phyloP scores from a whole-genome alignment of 257 asterid genomes.

The Cordia subcordata region DNA sequence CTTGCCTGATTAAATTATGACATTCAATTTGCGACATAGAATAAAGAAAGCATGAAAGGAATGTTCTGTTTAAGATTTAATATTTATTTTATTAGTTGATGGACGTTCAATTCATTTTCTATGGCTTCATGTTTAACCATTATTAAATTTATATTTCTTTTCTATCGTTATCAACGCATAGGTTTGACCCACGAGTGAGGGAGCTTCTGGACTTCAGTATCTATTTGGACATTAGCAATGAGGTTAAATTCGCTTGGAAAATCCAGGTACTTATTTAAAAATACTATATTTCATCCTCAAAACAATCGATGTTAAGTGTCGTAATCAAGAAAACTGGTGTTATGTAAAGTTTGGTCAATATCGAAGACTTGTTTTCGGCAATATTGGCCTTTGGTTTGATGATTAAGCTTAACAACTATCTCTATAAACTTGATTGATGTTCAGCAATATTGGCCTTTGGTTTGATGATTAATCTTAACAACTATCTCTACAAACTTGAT shows the following conservation, averaged over 20 bases:
- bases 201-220: slow-evolving; percentile 97
- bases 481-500: background rate
- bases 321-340: no score
- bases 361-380: background rate
- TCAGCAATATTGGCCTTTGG: background rate
- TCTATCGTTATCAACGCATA: slow-evolving; percentile 18
- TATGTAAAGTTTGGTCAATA: background rate
- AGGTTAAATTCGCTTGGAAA: slow-evolving; percentile 98
- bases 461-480: background rate
- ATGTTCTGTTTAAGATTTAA: no score
- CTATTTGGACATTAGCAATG: slow-evolving; percentile 92
- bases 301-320: no score
- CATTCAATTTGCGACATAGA: no score
- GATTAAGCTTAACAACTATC: background rate
- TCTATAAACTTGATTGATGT: background rate
- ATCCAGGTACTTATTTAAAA: slow-evolving; percentile 23
- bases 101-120: no score
- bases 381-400: background rate
- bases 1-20: no score
- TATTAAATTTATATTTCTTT: no score
- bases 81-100: no score
- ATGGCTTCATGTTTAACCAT: no score
- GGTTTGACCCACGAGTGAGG: slow-evolving; percentile 93
- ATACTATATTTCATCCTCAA: no score
- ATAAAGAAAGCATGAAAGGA: no score